Evolutionary conservation across 139 green algal species (phyloP).

Genomic region (Chlorella sp.): DNA sequence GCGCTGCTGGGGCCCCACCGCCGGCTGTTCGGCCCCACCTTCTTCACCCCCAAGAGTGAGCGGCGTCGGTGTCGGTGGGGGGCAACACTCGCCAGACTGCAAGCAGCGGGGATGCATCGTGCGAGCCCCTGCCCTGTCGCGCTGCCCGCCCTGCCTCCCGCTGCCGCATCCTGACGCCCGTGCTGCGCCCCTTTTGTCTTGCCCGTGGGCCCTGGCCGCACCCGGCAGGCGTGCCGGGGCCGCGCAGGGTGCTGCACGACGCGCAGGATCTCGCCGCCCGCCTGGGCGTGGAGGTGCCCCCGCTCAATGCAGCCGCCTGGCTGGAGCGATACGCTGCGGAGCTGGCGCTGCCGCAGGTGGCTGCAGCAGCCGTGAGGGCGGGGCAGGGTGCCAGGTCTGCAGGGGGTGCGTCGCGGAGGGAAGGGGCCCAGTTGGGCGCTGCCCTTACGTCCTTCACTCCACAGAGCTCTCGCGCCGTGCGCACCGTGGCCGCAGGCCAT

Average conservation of each 20-base stretch:
- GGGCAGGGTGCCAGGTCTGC: not conserved
- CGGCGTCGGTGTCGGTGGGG: no score
- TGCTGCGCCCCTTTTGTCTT: not conserved
- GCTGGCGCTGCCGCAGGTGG: slow-evolving; percentile 22
- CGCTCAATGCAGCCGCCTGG: slow-evolving; percentile 28
- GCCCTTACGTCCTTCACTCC: not conserved
- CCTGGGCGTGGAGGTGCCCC: slow-evolving; percentile 16
- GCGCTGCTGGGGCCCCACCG: slow-evolving; percentile 1
- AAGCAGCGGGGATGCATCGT: not conserved
- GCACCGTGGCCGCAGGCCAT: not conserved
- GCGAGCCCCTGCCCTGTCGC: not conserved
- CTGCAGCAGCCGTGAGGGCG: not conserved
- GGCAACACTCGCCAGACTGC: not conserved
- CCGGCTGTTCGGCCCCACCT: not conserved
- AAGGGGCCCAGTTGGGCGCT: not conserved
- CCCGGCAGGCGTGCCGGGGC: slow-evolving; percentile 37
- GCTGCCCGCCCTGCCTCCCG: not conserved
- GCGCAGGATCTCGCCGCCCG: not conserved
- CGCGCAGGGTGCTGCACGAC: not conserved
- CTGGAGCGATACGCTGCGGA: slow-evolving; percentile 20
- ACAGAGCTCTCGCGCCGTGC: not conserved
- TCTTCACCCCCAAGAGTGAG: not conserved
- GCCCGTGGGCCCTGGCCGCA: not conserved
- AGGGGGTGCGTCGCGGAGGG: not conserved
- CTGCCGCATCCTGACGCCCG: not conserved